Evolutionary conservation across 2,329 filamentous ascomycete species (phyloP).

Genomic region (Penicillium digitatum): DNA sequence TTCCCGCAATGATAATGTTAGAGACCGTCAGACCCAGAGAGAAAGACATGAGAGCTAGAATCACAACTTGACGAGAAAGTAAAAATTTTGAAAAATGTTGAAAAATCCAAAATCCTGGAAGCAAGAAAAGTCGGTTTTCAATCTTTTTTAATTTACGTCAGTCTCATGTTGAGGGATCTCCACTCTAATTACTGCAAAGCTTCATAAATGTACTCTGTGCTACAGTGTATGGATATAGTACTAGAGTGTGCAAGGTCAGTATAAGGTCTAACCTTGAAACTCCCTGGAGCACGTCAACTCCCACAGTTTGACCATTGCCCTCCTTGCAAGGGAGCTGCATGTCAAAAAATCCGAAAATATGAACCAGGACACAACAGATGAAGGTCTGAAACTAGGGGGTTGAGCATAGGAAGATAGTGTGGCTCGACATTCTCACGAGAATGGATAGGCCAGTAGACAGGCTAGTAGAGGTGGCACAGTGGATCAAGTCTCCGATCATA

Average conservation of each 20-base stretch:
- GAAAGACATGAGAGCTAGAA: neutral
- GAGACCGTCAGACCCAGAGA: neutral
- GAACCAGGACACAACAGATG: neutral
- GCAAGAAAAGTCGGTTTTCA: neutral
- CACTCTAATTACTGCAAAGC: neutral
- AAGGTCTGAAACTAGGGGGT: conserved; percentile 8
- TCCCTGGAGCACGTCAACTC: neutral
- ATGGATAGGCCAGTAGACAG: neutral
- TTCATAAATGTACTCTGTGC: neutral
- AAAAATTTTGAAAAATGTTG: neutral
- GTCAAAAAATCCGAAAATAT: conserved; percentile 1
- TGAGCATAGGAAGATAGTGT: neutral
- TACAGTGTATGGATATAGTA: neutral
- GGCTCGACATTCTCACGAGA: neutral
- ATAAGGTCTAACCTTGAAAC: neutral
- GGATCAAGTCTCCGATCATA: conserved; percentile 2
- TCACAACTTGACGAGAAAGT: neutral
- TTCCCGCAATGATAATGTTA: neutral
- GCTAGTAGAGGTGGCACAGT: neutral
- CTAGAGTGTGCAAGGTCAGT: neutral
- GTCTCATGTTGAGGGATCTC: neutral
- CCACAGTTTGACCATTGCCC: neutral
- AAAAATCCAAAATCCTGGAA: neutral
- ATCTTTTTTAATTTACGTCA: neutral
- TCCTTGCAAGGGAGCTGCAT: conserved; percentile 4